Base-by-base conservation (phyloP, 768 basidiomycete genomes). In the Coprinopsis cinerea region DNA sequence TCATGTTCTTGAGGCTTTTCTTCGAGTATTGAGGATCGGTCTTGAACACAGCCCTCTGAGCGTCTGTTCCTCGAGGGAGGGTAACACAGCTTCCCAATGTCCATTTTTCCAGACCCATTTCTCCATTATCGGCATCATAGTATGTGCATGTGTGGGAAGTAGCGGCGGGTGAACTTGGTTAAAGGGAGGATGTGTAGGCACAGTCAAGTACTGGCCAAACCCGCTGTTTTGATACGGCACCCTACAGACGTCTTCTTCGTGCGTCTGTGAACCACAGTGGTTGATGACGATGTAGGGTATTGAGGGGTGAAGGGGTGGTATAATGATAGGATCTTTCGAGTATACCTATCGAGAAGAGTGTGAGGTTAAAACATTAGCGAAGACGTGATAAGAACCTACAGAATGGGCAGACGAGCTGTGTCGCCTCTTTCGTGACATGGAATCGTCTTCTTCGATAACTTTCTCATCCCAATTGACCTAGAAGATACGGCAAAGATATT, bases 161-260 rank as follows among this genome's bases (percentile, higher is more conserved):
- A 71, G 66, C 4, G 76, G 78, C 39, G 79, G 78, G 55, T 72
- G 72, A n/a, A 61, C 58, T 37, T 53, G 47, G 20, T 64, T 60
- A 59, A 81, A 82, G 52, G 74, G 70, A 22, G 71, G 67, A 54
- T 77, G 67, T 32, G 61, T 64, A 4, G 79, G 81, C 14, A 83
- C 74, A 1, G 74, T 71, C 20, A 82, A 72, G 25, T 66, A 67
- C 42, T 66, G 63, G 28, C 77, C 75, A 57, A 79, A 82, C 3
- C 71, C 75, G 13, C 72, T 65, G 57, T 82, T 74, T 61, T 83
- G 81, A 54, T 68, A 68, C 10, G 81, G 80, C 17, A 79, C 69
- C 51, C 69, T 74, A 53, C 67, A 74, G 1, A 74, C 68, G 3
- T 59, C 63, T 51, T 73, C 72, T 32, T 59, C n/a, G n/a, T n/a